A percentile compares a stretch with the other conserved stretches of the same genome.
Evolutionary conservation across 345 rosid species (phyloP).

Genomic region (Moringa oleifera): DNA sequence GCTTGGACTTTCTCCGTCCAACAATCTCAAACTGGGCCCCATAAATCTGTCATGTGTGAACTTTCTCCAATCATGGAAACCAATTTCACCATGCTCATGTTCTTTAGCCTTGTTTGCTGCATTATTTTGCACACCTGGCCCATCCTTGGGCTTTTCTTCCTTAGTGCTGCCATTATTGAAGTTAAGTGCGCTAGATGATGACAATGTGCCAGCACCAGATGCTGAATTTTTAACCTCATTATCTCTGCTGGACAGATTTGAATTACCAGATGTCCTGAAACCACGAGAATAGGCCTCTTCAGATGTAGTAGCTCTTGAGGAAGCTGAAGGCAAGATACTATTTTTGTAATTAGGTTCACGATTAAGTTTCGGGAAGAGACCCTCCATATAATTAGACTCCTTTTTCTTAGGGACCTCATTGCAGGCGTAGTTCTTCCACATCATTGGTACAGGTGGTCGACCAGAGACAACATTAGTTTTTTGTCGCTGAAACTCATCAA

Average conservation of each 20-base stretch:
- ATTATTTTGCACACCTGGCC: conserved; percentile 32
- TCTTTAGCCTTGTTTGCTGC: conserved; percentile 22
- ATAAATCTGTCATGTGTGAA: conserved; percentile 46
- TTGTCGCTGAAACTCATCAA: conserved; percentile 52
- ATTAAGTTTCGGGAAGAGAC: conserved; percentile 60
- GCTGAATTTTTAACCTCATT: conserved; percentile 32
- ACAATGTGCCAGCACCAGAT: conserved; percentile 29
- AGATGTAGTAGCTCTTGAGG: conserved; percentile 38
- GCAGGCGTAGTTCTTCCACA: conserved; percentile 78
- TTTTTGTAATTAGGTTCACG: conserved; percentile 58
- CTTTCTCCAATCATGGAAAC: conserved; percentile 42
- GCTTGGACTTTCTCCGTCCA: conserved; percentile 63
- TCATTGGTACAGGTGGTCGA: conserved; percentile 70
- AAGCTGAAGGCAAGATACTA: conserved; percentile 44
- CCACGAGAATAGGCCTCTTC: conserved; percentile 39
- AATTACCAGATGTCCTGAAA: conserved; percentile 31
- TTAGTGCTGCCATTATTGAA: conserved; percentile 22
- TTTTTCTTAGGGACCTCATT: conserved; percentile 83
- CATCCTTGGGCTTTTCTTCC: conserved; percentile 33
- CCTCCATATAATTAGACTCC: conserved; percentile 62
- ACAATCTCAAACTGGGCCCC: conserved; percentile 44
- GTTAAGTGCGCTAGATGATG: conserved; percentile 37
- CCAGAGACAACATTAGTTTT: conserved; percentile 49
- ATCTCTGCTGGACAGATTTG: conserved; percentile 35
- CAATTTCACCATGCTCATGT: conserved; percentile 38